Evolutionary conservation across 352 stramenopile species (phyloP), one percentile per base, ranked within the genome.

Genomic region (Phytopythium aichiense): DNA sequence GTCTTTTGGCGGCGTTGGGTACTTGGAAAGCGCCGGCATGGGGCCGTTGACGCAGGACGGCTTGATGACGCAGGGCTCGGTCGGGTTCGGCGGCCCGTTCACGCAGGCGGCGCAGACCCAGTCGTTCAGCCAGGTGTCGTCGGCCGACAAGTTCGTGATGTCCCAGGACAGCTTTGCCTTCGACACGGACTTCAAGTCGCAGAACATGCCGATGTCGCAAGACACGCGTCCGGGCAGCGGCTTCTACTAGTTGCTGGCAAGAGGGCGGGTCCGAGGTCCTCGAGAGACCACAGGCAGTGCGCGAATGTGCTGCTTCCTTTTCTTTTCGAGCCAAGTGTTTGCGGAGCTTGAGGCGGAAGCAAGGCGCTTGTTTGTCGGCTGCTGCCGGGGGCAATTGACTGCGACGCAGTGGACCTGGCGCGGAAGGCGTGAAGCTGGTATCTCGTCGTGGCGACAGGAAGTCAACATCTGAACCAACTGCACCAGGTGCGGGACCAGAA

Each of bases 61-160:
- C 15, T 72, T 94, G 71, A 79, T 81, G 67, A 88, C 79, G 5
- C 77, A 88, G 59, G 77, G 67, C 0, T 85, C 76, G 7, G 61
- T 85, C 22, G 81, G 71, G 25, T 53, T 92, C 51, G 84, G 91
- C 30, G 79, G 76, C 7, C 86, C 84, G 11, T 95, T 95, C 67
- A 95, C 87, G 50, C 87, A 95, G 58, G 63, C 67, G 49, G 83
- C 76, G 2, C 82, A 92, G 64, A 92, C 87, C 20, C 87, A 95
- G 66, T 88, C 84, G 28, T 95, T 95, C 64, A 93, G 84, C 58
- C 87, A 95, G 65, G 69, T 90, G 61, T 95, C 86, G 37, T 73
- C 70, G 16, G 71, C 65, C 4, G 84, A 91, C 66, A 92, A 92
- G 74, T 92, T 90, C 51, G 77, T 73, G 50, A 88, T 95, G 81